phyloP scores from a whole-genome alignment of 441 rosid species.

The Sinapis alba region DNA sequence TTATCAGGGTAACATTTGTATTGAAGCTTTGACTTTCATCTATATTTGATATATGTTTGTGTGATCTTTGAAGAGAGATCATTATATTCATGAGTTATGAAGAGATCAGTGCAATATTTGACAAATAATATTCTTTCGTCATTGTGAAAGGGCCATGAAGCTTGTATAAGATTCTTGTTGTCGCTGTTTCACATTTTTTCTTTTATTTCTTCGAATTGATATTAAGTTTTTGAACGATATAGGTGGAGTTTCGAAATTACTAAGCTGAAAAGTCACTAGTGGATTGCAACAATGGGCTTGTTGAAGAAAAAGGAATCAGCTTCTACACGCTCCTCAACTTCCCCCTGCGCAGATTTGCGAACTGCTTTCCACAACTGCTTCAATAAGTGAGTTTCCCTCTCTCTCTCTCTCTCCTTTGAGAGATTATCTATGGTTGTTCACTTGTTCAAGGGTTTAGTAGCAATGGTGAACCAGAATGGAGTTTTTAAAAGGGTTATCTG shows the following conservation, averaged over 20 bases:
- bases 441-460: neutral
- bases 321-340: slow-evolving; percentile 55
- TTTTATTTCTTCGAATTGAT: neutral
- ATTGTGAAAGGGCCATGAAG: neutral
- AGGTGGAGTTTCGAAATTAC: slow-evolving; percentile 21
- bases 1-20: neutral
- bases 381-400: slow-evolving; percentile 52
- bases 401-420: neutral
- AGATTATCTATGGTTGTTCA: neutral
- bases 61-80: slow-evolving; percentile 8
- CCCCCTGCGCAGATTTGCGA: slow-evolving; percentile 74
- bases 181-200: neutral
- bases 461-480: neutral
- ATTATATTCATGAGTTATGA: neutral
- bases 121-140: neutral
- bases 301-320: slow-evolving; percentile 35
- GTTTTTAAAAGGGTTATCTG: neutral
- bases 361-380: slow-evolving; percentile 81
- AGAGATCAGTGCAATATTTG: neutral
- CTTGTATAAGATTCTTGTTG: neutral
- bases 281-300: slow-evolving; percentile 45
- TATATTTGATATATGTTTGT: slow-evolving; percentile 6
- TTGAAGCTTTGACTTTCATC: neutral
- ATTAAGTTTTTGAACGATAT: neutral
- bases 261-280: slow-evolving; percentile 8